Base-by-base conservation (phyloP, 345 rosid genomes). In the Hibiscus trionum region DNA sequence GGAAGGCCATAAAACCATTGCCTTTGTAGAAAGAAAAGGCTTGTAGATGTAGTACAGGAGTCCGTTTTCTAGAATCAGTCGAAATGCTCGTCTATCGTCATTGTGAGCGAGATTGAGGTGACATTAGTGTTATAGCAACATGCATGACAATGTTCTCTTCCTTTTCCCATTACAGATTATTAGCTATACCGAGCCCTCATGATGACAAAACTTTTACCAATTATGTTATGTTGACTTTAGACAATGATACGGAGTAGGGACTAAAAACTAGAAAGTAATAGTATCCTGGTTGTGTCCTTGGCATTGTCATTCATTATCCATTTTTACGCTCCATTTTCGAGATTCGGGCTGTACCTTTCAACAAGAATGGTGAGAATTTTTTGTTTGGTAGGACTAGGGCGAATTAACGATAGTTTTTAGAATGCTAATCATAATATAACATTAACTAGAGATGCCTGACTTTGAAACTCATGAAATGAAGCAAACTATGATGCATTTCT, bases 1-100 rank as follows among this genome's bases (percentile, higher is more conserved):
- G 65, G 70, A 49, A 55, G 35, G 71, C 55, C 16, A 66, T 61
- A 70, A 73, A 76, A 68, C 79, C 60, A 73, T 66, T 72, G 27
- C 56, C 68, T 47, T n/a, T 63, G 81, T 84, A 80, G 72, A 84
- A 64, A 66, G 56, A 67, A 15, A 69, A 55, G 65, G 69, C 72
- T 26, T 60, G 4, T 24, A 50, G 19, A 47, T 49, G 37, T 17
- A 55, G 73, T 76, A 62, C 37, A 70, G 70, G 0, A 31, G 14
- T 60, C 33, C 56, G 3, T 29, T 24, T 66, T 14, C 10, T 14
- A 69, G 49, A 29, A 24, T 44, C 27, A 19, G 74, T 39, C 19
- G 50, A 72, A 70, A 60, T 46, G 47, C 37, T 24, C 14, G 26
- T 59, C 73, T 74, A 12, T 33, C 65, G 52, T 67, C 57, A 14